phyloP scores from a whole-genome alignment of 2,329 filamentous ascomycete genomes.

The Verticillium nonalfalfae region DNA sequence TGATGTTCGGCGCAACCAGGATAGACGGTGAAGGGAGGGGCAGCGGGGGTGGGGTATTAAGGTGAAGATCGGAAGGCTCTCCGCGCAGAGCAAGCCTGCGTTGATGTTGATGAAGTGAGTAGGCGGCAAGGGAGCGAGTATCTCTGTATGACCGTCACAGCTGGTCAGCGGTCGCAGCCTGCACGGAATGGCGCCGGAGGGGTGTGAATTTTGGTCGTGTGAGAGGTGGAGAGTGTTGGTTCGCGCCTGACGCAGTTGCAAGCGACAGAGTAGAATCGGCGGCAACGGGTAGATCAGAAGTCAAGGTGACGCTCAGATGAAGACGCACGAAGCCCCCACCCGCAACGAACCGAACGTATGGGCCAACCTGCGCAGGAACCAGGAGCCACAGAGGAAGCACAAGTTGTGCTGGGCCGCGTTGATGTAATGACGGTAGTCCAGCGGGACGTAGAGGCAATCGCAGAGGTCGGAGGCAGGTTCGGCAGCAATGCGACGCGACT shows the following conservation, averaged over 20 bases:
- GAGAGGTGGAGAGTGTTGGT: conserved; percentile 5
- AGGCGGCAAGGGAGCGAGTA: conserved; percentile 25
- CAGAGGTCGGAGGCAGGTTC: background rate
- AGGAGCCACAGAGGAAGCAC: background rate
- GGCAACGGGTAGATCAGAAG: conserved; percentile 15
- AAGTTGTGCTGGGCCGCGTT: background rate
- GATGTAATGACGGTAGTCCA: background rate
- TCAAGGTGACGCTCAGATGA: conserved; percentile 27
- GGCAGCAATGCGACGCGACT: background rate
- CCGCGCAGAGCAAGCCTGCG: background rate
- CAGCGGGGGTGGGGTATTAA: conserved; percentile 16
- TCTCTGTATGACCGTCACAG: conserved; percentile 33
- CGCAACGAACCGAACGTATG: background rate
- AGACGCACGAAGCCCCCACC: background rate
- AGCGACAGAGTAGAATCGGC: background rate
- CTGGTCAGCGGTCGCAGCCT: conserved; percentile 17
- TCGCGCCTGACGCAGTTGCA: background rate
- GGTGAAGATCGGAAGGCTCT: background rate
- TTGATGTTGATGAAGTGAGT: conserved; percentile 15
- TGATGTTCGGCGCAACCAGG: conserved; percentile 1
- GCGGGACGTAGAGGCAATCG: background rate
- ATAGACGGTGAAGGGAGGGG: conserved; percentile 19
- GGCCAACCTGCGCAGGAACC: background rate
- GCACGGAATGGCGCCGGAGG: conserved; percentile 4
- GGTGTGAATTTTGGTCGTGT: conserved; percentile 4